These are phyloP conservation scores for Daldinia grandis DNA, from an alignment of 495 filamentous ascomycete genomes.

Conservation along the genomic window DNA sequence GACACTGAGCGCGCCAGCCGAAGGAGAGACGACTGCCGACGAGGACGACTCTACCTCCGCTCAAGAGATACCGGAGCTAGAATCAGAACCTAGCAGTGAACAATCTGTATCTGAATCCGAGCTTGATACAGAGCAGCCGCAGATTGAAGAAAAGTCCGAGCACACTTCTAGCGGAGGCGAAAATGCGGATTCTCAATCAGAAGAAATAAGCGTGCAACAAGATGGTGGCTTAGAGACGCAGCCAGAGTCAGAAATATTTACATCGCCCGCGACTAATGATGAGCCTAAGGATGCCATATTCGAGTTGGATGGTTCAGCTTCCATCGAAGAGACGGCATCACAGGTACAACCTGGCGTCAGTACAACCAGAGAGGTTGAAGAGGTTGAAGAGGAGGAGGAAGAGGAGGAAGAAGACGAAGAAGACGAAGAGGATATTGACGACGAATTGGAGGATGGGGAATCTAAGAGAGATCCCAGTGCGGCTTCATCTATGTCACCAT, in stretches of 20 bases:
- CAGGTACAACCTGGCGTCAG: background rate
- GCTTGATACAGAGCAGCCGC: conserved; percentile 19
- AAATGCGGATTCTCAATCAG: background rate
- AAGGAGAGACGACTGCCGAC: conserved; percentile 29
- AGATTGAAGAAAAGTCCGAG: conserved; percentile 24
- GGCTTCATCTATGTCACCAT: conserved; percentile 30
- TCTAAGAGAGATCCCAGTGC: conserved; percentile 34
- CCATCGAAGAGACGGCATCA: conserved; percentile 2
- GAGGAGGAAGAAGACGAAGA: conserved; percentile 41
- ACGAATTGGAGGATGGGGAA: conserved; percentile 38
- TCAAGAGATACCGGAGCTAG: background rate
- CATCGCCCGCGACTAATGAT: background rate
- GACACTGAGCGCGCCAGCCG: conserved; percentile 24
- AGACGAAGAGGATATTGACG: conserved; percentile 36
- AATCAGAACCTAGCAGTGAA: conserved; percentile 10
- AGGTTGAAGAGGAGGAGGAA: conserved; percentile 37
- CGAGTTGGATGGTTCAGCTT: background rate
- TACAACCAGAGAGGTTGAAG: conserved; percentile 18
- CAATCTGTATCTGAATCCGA: conserved; percentile 22
- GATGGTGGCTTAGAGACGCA: conserved; percentile 9
- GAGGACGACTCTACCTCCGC: conserved; percentile 16
- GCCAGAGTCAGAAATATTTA: background rate
- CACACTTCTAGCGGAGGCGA: conserved; percentile 1
- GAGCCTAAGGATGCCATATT: background rate
- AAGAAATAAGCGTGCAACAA: conserved; percentile 1